Conservation (phyloP, 2,329 filamentous ascomycete species). For the Ophiocordyceps polyrhachis-furcata region DNA sequence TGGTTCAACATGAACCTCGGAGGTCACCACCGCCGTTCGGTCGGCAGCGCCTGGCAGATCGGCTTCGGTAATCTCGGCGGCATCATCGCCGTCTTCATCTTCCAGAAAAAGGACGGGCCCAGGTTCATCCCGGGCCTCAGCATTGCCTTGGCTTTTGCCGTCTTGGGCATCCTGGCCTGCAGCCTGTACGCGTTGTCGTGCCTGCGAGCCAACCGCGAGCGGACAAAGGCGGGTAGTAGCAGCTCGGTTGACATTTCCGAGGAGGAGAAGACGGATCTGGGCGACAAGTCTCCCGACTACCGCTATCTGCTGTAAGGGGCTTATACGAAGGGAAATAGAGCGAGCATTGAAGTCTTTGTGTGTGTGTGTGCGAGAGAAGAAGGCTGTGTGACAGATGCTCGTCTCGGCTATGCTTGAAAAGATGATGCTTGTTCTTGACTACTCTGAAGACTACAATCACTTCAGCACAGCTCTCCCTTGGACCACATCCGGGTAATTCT, state of each 20-base stretch:
- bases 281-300: slow-evolving; percentile 40
- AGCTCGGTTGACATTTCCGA: slow-evolving; percentile 28
- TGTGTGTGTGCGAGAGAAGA: no score
- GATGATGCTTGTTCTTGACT: no score
- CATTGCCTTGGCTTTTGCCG: slow-evolving; percentile 58
- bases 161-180: slow-evolving; percentile 44
- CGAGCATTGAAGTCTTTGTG: no score
- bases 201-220: slow-evolving; percentile 37
- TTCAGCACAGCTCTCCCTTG: not conserved
- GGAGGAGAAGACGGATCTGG: slow-evolving; percentile 41
- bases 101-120: slow-evolving; percentile 47
- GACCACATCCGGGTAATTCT: not conserved
- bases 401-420: not conserved
- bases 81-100: slow-evolving; percentile 58
- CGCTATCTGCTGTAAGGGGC: slow-evolving; percentile 33
- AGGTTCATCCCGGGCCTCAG: slow-evolving; percentile 54
- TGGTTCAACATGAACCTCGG: slow-evolving; percentile 71
- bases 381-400: no score
- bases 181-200: slow-evolving; percentile 41
- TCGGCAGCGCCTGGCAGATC: slow-evolving; percentile 60
- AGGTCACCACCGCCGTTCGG: slow-evolving; percentile 50
- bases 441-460: not conserved
- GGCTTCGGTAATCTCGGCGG: slow-evolving; percentile 66
- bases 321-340: no score
- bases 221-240: slow-evolving; percentile 30